phyloP scores from a whole-genome alignment of 2,329 filamentous ascomycete species.

The Dactylellina haptotyla region DNA sequence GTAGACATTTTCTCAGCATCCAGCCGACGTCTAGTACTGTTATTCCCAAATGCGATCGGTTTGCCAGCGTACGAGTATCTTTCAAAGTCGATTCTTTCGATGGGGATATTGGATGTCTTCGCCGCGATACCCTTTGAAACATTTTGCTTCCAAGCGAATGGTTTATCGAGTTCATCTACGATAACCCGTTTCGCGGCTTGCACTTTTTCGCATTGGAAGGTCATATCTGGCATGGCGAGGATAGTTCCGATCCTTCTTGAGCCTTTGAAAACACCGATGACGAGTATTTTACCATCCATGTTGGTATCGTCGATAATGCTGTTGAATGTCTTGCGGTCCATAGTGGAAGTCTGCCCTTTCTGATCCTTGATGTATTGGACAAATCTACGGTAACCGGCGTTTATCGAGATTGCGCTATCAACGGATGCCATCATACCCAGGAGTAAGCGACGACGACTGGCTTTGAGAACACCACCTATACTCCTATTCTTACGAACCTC shows the following conservation, averaged over 20 bases:
- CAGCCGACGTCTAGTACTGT: conserved; percentile 36
- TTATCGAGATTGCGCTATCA: conserved; percentile 39
- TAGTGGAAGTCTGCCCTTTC: conserved; percentile 42
- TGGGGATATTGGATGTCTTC: conserved; percentile 24
- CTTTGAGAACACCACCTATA: conserved; percentile 48
- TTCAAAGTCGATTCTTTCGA: conserved; percentile 50
- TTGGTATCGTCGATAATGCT: conserved; percentile 49
- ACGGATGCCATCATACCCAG: conserved; percentile 28
- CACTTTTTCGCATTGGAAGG: conserved; percentile 27
- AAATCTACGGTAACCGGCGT: conserved; percentile 42
- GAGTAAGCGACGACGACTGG: conserved; percentile 30
- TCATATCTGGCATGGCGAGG: conserved; percentile 11
- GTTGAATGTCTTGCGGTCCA: conserved; percentile 48
- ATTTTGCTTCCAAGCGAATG: conserved; percentile 48
- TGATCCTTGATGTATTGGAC: conserved; percentile 45
- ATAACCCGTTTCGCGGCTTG: conserved; percentile 34
- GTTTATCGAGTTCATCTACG: conserved; percentile 47
- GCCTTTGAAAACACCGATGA: conserved; percentile 42
- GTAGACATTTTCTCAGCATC: conserved; percentile 53
- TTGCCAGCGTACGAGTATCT: conserved; percentile 38
- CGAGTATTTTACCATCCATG: conserved; percentile 37
- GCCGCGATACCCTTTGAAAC: conserved; percentile 21
- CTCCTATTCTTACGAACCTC: conserved; percentile 45
- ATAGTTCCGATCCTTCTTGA: conserved; percentile 35
- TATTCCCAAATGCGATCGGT: conserved; percentile 23